Evolutionary conservation across 768 basidiomycete species (phyloP), one percentile per base, ranked within the genome.

Genomic region (Tricholoma bakamatsutake): DNA sequence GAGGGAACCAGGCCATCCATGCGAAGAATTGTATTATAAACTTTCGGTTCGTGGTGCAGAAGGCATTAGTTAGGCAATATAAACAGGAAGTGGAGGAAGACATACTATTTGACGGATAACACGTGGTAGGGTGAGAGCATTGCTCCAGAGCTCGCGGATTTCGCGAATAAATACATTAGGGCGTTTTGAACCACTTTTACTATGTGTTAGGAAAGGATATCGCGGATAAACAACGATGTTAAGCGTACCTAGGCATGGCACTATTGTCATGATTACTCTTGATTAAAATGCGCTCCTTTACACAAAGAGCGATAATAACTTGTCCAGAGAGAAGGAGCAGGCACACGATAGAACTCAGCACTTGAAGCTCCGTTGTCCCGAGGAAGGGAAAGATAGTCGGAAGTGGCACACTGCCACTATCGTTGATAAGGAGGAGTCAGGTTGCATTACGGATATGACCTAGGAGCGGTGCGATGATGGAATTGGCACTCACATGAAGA

Each of bases 1-100:
- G 72, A 0, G 95, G 94, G 64, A 96, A 97, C 96, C 96, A 98
- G 7, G 83, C 89, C 57, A 94, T 77, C 85, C 85, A 95, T 11
- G 84, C 80, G 57, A 91, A 90, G 68, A 90, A 88, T 70, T 91
- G 88, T 17, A 90, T 83, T 28, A 87, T 70, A 60, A 82, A 92
- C 90, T 92, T 54, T 31, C 1, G 21, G 18, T 42, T 45, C 17
- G 8, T 1, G 17, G 8, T 18, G 17, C 17, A 39, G 12, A 46
- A 30, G 47, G 18, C 46, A 35, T 50, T 27, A 48, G 13, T 52
- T n/a, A 34, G 34, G 34, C n/a, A 3, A n/a, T 42, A 9, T 15
- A 51, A 28, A 30, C 9, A 37, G 28, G 33, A 27, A 5, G 28
- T 35, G 30, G 18, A 51, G 34, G n/a, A 28, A 52, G 3, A 78